Percentiles rank a stretch among this genome's conserved stretches.
phyloP scores from a whole-genome alignment of 192 early-diverging fungal genomes.

The Backusella sp. region DNA sequence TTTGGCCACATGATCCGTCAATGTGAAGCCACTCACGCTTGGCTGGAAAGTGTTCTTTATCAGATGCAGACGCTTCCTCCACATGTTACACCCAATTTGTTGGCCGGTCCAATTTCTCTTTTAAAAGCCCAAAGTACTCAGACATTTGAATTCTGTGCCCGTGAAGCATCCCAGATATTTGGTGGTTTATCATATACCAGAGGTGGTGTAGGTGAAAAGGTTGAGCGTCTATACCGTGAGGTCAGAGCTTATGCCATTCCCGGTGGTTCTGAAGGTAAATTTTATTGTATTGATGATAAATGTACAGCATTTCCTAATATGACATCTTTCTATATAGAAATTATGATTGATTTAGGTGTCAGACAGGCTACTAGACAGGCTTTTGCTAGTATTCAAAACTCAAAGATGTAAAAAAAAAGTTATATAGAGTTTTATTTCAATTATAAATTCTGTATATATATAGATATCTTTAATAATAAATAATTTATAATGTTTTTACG shows the following conservation, averaged over 20 bases:
- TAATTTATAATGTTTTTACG: background rate
- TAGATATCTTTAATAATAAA: too few relatives aligned
- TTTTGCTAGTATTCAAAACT: background rate
- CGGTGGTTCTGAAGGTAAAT: slow-evolving; percentile 65
- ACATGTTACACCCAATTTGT: slow-evolving; percentile 60
- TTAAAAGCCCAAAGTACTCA: slow-evolving; percentile 82
- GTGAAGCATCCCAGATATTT: slow-evolving; percentile 86
- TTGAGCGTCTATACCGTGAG: slow-evolving; percentile 83
- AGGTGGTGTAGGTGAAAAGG: slow-evolving; percentile 64
- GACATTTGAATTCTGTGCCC: slow-evolving; percentile 83
- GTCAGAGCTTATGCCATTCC: slow-evolving; percentile 81
- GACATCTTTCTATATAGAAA: slow-evolving; percentile 34
- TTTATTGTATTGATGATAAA: background rate
- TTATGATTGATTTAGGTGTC: slow-evolving; percentile 83
- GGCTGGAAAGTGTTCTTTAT: slow-evolving; percentile 75
- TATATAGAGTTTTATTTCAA: background rate
- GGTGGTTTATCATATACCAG: slow-evolving; percentile 76
- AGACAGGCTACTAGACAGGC: slow-evolving; percentile 66
- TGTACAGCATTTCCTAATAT: background rate
- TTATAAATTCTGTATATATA: background rate
- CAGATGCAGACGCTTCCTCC: slow-evolving; percentile 65
- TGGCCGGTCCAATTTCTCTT: slow-evolving; percentile 83
- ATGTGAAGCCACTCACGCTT: slow-evolving; percentile 81
- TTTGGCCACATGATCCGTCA: slow-evolving; percentile 86
- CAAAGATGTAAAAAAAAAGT: background rate